phyloP scores from a whole-genome alignment of 2,329 filamentous ascomycete species.

The Graphiopsis chlorocephala region DNA sequence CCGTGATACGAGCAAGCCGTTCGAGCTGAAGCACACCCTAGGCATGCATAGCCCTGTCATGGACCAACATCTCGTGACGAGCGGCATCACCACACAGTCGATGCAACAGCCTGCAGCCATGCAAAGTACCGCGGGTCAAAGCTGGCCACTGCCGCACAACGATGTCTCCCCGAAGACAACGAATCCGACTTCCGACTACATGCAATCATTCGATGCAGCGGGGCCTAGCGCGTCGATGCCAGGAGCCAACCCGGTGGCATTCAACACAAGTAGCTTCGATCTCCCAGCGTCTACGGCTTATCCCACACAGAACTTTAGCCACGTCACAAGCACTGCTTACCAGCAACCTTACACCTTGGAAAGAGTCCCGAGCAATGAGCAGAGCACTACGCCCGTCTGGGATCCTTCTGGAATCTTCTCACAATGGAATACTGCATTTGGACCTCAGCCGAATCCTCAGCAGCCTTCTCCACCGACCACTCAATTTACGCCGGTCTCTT shows the following conservation, averaged over 20 bases:
- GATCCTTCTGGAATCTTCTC: constrained; percentile 50
- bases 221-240: constrained; percentile 12
- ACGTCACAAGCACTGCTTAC: constrained; percentile 5
- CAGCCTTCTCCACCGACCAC: constrained; percentile 43
- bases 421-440: constrained; percentile 94
- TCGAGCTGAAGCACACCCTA: constrained; percentile 83
- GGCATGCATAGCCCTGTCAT: constrained; percentile 62
- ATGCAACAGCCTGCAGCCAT: constrained; percentile 8
- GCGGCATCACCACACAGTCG: constrained; percentile 18
- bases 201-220: not conserved
- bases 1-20: constrained; percentile 76
- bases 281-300: constrained; percentile 20
- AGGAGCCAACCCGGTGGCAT: constrained; percentile 15
- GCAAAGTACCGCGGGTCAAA: not conserved
- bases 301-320: constrained; percentile 17
- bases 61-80: constrained; percentile 33
- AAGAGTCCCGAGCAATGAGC: constrained; percentile 8
- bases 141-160: not conserved
- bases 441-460: constrained; percentile 49
- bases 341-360: constrained; percentile 9
- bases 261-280: constrained; percentile 14
- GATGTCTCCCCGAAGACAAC: not conserved
- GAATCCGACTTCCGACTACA: not conserved
- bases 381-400: constrained; percentile 28
- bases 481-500: constrained; percentile 22